Percentiles rank a stretch among this genome's conserved stretches.
Conservation (phyloP, 768 basidiomycete genomes). For the Boletus reticulatus region DNA sequence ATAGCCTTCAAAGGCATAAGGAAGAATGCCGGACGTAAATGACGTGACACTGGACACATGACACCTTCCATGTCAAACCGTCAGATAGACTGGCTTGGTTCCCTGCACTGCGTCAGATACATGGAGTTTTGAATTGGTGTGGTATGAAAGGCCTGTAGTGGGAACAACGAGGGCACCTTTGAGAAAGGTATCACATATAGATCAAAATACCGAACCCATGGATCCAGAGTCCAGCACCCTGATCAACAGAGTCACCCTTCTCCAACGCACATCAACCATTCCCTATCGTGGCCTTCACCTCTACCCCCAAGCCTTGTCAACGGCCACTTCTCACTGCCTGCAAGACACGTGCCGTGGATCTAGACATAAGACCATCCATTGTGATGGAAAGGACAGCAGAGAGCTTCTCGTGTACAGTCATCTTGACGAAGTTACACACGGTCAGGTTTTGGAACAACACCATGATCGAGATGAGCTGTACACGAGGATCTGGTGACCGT, state of each 20-base stretch:
- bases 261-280: too few species aligned
- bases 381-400: constrained; percentile 57
- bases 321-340: too few species aligned
- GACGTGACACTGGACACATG: constrained; percentile 47
- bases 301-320: too few species aligned
- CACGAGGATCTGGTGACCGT: constrained; percentile 58
- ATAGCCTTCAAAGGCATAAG: constrained; percentile 62
- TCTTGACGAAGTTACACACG: constrained; percentile 43
- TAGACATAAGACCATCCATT: constrained; percentile 67
- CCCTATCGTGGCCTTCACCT: too few species aligned
- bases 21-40: constrained; percentile 43
- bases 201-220: too few species aligned
- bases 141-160: too few species aligned
- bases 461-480: constrained; percentile 74
- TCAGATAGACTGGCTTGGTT: constrained; percentile 45
- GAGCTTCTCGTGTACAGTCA: constrained; percentile 55
- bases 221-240: too few species aligned
- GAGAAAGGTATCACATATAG: too few species aligned
- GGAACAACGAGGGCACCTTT: too few species aligned
- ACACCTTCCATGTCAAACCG: constrained; percentile 61
- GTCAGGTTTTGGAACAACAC: constrained; percentile 59
- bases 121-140: too few species aligned
- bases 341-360: constrained; percentile 52
- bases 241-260: too few species aligned
- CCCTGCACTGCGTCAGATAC: too few species aligned